Percentiles rank a stretch among this genome's conserved stretches.
phyloP scores from a whole-genome alignment of 352 stramenopile species.

The Phytophthora quininea region DNA sequence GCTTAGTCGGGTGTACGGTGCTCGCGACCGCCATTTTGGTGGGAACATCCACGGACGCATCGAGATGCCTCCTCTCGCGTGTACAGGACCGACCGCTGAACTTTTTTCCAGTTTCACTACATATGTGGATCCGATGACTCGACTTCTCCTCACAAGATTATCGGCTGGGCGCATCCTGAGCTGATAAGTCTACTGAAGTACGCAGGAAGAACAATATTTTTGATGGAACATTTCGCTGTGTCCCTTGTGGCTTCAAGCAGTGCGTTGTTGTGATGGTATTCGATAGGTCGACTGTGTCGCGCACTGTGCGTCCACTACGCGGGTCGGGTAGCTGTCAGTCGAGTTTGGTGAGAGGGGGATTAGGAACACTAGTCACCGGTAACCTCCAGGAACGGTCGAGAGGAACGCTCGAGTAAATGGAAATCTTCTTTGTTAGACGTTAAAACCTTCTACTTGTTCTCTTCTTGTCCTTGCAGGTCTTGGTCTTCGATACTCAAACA shows the following conservation, averaged over 20 bases:
- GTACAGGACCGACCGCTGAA: background rate
- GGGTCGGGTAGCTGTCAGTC: no score
- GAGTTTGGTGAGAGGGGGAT: no score
- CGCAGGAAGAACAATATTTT: constrained; percentile 17
- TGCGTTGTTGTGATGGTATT: constrained; percentile 25
- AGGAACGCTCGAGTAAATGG: no score
- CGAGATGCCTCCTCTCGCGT: background rate
- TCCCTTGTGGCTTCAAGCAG: constrained; percentile 10
- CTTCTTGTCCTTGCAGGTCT: no score
- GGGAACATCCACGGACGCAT: background rate
- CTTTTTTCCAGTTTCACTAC: constrained; percentile 9
- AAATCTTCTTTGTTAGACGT: no score
- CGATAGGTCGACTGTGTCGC: background rate
- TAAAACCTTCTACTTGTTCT: no score
- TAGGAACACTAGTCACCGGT: no score
- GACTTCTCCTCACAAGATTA: constrained; percentile 4
- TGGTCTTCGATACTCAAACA: no score
- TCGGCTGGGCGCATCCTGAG: constrained; percentile 26
- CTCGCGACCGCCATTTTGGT: background rate
- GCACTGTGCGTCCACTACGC: no score
- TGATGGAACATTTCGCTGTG: constrained; percentile 28
- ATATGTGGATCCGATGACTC: background rate
- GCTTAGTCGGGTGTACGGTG: background rate
- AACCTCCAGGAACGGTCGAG: no score
- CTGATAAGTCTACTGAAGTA: constrained; percentile 17